phyloP scores from a whole-genome alignment of 805 yeast species.

The Cyberlindnera saturnus region DNA sequence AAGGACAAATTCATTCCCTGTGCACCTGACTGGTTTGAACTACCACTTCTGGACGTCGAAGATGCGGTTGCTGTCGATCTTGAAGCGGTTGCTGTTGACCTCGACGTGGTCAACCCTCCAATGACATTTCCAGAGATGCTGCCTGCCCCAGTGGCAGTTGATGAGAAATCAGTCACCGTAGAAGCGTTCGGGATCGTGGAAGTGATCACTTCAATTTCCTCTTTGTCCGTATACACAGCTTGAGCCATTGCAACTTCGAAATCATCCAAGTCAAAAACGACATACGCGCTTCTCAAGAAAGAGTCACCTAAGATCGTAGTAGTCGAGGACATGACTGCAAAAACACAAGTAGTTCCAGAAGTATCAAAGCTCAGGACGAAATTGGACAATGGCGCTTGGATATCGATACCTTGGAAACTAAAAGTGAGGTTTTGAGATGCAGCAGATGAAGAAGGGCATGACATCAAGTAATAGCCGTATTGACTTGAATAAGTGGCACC shows the following conservation, averaged over 20 bases:
- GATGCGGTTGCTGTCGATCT: neutral
- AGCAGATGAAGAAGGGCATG: constrained; percentile 29
- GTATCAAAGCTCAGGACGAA: constrained; percentile 24
- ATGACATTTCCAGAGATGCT: constrained; percentile 4
- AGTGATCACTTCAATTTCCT: constrained; percentile 40
- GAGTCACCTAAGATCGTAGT: constrained; percentile 45
- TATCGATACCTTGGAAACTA: constrained; percentile 51
- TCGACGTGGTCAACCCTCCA: constrained; percentile 4
- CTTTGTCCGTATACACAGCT: constrained; percentile 30
- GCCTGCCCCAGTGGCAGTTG: constrained; percentile 26
- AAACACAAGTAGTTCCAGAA: constrained; percentile 31
- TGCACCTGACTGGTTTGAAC: neutral
- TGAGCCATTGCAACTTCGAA: constrained; percentile 41
- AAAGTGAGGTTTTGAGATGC: constrained; percentile 21
- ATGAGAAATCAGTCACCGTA: constrained; percentile 39
- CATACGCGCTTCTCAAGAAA: constrained; percentile 45
- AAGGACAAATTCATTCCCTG: too few species aligned
- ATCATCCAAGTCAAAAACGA: constrained; percentile 48
- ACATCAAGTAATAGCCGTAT: constrained; percentile 40
- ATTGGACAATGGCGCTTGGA: constrained; percentile 42
- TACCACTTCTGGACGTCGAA: neutral
- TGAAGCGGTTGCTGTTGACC: neutral
- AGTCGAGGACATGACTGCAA: constrained; percentile 35
- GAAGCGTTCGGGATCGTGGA: constrained; percentile 46
- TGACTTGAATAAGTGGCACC: constrained; percentile 37